Evolutionary conservation across 768 basidiomycete species (phyloP), one percentile per base, ranked within the genome.

Genomic region (Boletus subparvulus): DNA sequence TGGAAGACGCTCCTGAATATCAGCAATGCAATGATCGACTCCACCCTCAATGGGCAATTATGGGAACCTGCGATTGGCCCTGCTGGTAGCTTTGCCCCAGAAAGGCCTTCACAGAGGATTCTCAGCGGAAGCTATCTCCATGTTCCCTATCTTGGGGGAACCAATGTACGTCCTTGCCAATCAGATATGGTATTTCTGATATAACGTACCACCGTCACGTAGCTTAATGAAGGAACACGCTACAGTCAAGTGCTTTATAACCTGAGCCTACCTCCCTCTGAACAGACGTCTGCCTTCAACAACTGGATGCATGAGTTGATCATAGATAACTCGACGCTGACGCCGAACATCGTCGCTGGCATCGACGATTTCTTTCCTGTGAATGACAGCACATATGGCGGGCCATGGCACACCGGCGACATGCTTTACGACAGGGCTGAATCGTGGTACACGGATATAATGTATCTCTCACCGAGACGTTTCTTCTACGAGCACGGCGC

Each of bases 11-110:
- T 85, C n/a, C 41, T 81, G 56, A 74, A 76, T 51, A 76, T 78
- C 45, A 79, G 76, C 40, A 82, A 82, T 59, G 45, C 58, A 0
- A 75, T 85, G 77, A 79, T 81, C 10, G 47, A 21, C 0, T 49
- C 70, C 0, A 79, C 78, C 1, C 65, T 85, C 28, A 84, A 85
- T 50, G 17, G 55, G 0, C 84, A 86, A 59, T 68, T 84, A 6
- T 85, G 84, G 84, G 74, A 85, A 59, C 83, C 84, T 0, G 56
- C 81, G 1, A 75, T 83, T 6, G 83, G 83, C 0, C 79, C 80
- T 1, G 50, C 69, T 0, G 82, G 81, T 2, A 84, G 81, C 62
- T 72, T 84, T 49, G 65, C 79, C 19, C 65, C 80, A 0, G 76
- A 73, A 49, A 65, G 78, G 40, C 78, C 81, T 5, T 84, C 83